phyloP scores from a whole-genome alignment of 768 basidiomycete species.

The Tricholoma bakamatsutake region DNA sequence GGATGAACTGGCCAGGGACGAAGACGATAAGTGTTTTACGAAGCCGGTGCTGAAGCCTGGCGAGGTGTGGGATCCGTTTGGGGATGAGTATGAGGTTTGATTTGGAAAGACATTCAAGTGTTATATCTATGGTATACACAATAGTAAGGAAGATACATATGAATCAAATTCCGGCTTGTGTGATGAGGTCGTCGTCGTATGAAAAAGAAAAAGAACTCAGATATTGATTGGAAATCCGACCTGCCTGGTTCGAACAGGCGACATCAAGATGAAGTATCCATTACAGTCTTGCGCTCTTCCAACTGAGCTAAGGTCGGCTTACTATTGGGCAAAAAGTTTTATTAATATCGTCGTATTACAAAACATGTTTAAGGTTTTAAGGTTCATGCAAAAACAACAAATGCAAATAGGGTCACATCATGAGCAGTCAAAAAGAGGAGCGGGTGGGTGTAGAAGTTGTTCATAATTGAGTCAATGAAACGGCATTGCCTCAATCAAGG shows the following conservation, averaged over 20 bases:
- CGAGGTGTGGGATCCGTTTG: slow-evolving; percentile 25
- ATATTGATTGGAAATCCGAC: too few species aligned
- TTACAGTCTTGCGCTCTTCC: slow-evolving; percentile 45
- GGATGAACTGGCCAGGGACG: slow-evolving; percentile 11
- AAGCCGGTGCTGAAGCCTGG: slow-evolving; percentile 11
- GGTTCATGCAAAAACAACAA: too few species aligned
- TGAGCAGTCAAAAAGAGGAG: too few species aligned
- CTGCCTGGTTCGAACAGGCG: slow-evolving; percentile 7
- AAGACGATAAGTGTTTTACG: slow-evolving; percentile 1
- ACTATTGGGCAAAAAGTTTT: not conserved
- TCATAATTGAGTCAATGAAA: too few species aligned
- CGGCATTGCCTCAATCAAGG: too few species aligned
- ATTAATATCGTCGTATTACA: not conserved
- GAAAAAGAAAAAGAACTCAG: not conserved
- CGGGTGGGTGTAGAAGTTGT: too few species aligned
- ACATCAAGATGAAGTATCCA: slow-evolving; percentile 13
- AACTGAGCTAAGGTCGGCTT: slow-evolving; percentile 37
- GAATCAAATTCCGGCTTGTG: too few species aligned
- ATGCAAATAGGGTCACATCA: too few species aligned
- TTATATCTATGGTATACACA: too few species aligned
- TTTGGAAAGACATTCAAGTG: not conserved
- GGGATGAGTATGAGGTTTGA: slow-evolving; percentile 25
- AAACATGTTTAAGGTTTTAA: too few species aligned
- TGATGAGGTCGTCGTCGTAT: too few species aligned
- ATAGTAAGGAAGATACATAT: too few species aligned